Evolutionary conservation across 2,329 filamentous ascomycete species (phyloP).

Genomic region (Acarospora socialis): DNA sequence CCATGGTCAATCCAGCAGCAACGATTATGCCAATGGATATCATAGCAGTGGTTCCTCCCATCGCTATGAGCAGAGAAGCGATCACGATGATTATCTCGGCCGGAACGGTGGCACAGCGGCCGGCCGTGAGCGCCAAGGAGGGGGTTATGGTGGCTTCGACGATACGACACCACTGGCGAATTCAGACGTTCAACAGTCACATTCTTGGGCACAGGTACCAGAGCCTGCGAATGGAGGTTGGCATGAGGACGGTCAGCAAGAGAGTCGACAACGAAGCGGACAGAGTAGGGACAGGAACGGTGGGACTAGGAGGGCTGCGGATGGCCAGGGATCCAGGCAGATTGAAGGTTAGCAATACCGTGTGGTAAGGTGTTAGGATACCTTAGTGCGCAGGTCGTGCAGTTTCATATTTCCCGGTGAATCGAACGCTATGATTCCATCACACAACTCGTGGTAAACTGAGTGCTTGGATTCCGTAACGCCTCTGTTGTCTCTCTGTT

Average conservation of each 20-base stretch:
- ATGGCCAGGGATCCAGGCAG: slow-evolving; percentile 10
- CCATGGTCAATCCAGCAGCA: slow-evolving; percentile 9
- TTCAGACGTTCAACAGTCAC: slow-evolving; percentile 13
- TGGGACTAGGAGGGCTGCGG: slow-evolving; percentile 6
- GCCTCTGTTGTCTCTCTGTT: background rate
- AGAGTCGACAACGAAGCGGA: slow-evolving; percentile 7
- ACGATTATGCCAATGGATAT: slow-evolving; percentile 12
- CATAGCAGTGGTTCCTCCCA: background rate
- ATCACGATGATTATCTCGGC: slow-evolving; percentile 8
- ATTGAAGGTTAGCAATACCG: slow-evolving; percentile 9
- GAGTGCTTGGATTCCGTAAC: background rate
- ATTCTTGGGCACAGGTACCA: slow-evolving; percentile 17
- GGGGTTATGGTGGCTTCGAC: slow-evolving; percentile 32
- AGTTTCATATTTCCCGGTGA: background rate
- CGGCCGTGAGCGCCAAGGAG: slow-evolving; percentile 24
- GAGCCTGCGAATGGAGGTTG: slow-evolving; percentile 13
- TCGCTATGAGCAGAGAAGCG: background rate
- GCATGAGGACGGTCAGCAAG: slow-evolving; percentile 9
- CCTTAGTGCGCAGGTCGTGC: background rate
- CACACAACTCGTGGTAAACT: background rate
- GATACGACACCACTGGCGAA: slow-evolving; percentile 16
- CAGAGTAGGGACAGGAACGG: slow-evolving; percentile 9
- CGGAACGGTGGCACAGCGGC: slow-evolving; percentile 4
- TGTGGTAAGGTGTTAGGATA: background rate
- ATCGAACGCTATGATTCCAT: background rate